Percentiles rank a stretch among this genome's conserved stretches.
These are phyloP conservation scores for Talaromyces funiculosus DNA, from an alignment of 2,329 filamentous ascomycete species.

Conservation along the genomic window DNA sequence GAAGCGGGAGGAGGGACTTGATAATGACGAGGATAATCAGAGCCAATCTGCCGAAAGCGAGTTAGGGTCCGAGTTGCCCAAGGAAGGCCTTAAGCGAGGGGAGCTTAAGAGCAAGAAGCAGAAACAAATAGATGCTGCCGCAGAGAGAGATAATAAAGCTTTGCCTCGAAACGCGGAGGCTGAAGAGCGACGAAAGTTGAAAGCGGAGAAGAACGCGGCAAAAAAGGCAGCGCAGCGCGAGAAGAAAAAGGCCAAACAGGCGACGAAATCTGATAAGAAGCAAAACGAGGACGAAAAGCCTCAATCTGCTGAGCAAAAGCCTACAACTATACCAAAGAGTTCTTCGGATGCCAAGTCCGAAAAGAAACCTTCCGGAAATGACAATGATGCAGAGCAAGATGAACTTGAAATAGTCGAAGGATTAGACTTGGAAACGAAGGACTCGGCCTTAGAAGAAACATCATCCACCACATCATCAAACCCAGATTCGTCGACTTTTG, in stretches of 20 bases:
- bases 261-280: conserved; percentile 19
- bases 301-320: conserved; percentile 16
- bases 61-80: conserved; percentile 47
- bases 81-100: conserved; percentile 55
- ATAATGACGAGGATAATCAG: conserved; percentile 41
- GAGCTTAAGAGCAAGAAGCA: conserved; percentile 48
- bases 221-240: conserved; percentile 33
- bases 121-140: conserved; percentile 40
- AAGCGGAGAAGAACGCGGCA: conserved; percentile 43
- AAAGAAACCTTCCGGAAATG: conserved; percentile 15
- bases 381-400: conserved; percentile 25
- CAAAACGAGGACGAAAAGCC: conserved; percentile 18
- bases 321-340: conserved; percentile 1
- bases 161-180: conserved; percentile 23
- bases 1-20: conserved; percentile 60
- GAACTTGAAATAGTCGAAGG: conserved; percentile 44
- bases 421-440: conserved; percentile 45
- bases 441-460: conserved; percentile 28
- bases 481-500: conserved; percentile 53
- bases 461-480: conserved; percentile 41
- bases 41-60: conserved; percentile 43
- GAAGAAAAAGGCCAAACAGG: conserved; percentile 38
- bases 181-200: conserved; percentile 33
- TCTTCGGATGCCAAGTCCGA: conserved; percentile 21
- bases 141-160: conserved; percentile 20